These are phyloP conservation scores for Colletotrichum gloeosporioides DNA, from an alignment of 2,329 filamentous ascomycete genomes.

Conservation along the genomic window DNA sequence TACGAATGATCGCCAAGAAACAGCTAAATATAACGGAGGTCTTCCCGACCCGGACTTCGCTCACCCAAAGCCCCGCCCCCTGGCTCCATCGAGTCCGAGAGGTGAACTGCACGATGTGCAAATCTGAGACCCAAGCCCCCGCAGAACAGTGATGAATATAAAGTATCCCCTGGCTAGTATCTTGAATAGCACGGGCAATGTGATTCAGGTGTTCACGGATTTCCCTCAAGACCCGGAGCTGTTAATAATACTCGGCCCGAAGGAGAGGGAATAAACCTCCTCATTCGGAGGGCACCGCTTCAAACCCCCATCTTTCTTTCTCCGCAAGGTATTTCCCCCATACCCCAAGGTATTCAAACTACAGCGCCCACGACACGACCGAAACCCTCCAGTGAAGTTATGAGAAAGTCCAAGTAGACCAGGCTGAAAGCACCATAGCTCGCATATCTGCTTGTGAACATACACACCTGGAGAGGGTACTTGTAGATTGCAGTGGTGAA, in stretches of 20 bases:
- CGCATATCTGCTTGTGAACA: rapidly evolving
- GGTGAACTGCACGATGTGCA: too few species aligned
- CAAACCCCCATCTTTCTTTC: background rate
- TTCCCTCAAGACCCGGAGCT: too few species aligned
- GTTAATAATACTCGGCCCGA: rapidly evolving
- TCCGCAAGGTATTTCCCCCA: background rate
- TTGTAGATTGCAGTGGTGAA: background rate
- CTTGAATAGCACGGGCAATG: background rate
- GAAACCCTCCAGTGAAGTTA: rapidly evolving
- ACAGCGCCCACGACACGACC: rapidly evolving
- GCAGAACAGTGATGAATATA: background rate
- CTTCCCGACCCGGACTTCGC: too few species aligned
- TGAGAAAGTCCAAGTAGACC: rapidly evolving
- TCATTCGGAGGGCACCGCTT: rapidly evolving
- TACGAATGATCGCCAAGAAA: too few species aligned
- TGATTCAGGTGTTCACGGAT: too few species aligned
- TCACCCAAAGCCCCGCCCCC: too few species aligned
- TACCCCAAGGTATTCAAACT: rapidly evolving
- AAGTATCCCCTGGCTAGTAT: background rate
- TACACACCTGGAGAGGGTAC: rapidly evolving
- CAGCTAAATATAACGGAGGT: too few species aligned
- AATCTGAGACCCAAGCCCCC: rapidly evolving
- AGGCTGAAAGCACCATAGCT: background rate
- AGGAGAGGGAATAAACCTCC: too few species aligned
- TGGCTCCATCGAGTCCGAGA: too few species aligned